Evolutionary conservation across 345 rosid genomes (phyloP), one percentile per base, ranked within the genome.

Genomic region (Fremontodendron californicum): DNA sequence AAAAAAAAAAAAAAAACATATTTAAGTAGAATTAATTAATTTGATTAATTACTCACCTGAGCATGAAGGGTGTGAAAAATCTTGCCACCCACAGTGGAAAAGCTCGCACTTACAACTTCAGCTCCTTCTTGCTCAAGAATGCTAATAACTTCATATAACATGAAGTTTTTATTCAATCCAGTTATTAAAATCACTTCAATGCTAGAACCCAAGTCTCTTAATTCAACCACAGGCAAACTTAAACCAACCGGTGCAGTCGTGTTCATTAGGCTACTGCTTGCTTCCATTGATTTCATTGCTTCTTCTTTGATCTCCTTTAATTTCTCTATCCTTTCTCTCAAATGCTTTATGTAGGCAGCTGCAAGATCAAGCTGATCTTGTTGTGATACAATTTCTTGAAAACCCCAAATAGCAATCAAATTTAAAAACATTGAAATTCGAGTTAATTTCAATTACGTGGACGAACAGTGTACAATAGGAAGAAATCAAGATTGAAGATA

Each of bases 81-180:
- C 82, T 81, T 90, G 74, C 80, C 87, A 19, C 85, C 90, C 0
- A 80, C 70, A 5, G 81, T 80, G 19, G 84, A 79, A 75, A 78
- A 85, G 80, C 79, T 87, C 1, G 90, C 87, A 33, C 82, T 80
- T 12, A 87, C 83, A 48, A 90, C 91, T 68, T 83, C 84, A 54
- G 88, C 90, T 46, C 93, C 93, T 88, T 88, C 93, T 74, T 87
- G 83, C 18, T 87, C 78, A 10, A 90, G 81, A 69, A 88, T 82
- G 45, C 75, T 71, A 2, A 88, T 83, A 10, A 79, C 84, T 82
- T 88, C 81, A 68, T 67, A 71, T 2, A 86, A 40, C 83, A 74
- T 79, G 81, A 83, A 88, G 73, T 78, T 86, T 64, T 78, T 88
- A 19, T 80, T 75, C 72, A 83, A 33, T 16, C 87, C 83, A 35